phyloP scores from a whole-genome alignment of 169 alveolate species.

The Plasmodium adleri region DNA sequence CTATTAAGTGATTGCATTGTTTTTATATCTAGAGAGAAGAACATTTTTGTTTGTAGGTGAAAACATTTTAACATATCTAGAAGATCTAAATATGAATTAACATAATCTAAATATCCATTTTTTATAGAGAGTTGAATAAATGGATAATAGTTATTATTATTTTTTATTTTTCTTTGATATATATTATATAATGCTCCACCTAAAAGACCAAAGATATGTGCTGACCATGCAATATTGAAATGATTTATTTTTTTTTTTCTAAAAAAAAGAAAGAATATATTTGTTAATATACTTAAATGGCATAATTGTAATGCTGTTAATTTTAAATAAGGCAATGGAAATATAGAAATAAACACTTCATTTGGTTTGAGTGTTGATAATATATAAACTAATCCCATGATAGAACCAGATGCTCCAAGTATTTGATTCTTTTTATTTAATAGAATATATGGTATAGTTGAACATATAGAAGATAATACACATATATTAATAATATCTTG shows the following conservation, averaged over 20 bases:
- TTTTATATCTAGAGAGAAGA: conserved; percentile 54
- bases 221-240: conserved; percentile 85
- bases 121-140: conserved; percentile 58
- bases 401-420: conserved; percentile 88
- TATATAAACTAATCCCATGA: conserved; percentile 82
- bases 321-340: conserved; percentile 85
- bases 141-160: conserved; percentile 55
- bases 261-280: conserved; percentile 78
- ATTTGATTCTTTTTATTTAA: conserved; percentile 76
- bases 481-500: conserved; percentile 42
- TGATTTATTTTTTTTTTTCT: conserved; percentile 28
- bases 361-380: conserved; percentile 85
- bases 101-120: conserved; percentile 72
- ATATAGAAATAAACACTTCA: conserved; percentile 80
- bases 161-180: conserved; percentile 77
- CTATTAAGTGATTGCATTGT: conserved; percentile 26
- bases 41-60: conserved; percentile 14
- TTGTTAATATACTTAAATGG: conserved; percentile 83
- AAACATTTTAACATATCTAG: conserved; percentile 39
- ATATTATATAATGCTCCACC: conserved; percentile 83
- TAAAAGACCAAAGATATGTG: conserved; percentile 85
- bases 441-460: conserved; percentile 63
- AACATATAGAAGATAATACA: conserved; percentile 47
- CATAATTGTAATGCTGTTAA: conserved; percentile 82
- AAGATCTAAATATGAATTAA: conserved; percentile 58